Evolutionary conservation across 2,329 filamentous ascomycete genomes (phyloP).

Genomic region (Curvularia spicifera): DNA sequence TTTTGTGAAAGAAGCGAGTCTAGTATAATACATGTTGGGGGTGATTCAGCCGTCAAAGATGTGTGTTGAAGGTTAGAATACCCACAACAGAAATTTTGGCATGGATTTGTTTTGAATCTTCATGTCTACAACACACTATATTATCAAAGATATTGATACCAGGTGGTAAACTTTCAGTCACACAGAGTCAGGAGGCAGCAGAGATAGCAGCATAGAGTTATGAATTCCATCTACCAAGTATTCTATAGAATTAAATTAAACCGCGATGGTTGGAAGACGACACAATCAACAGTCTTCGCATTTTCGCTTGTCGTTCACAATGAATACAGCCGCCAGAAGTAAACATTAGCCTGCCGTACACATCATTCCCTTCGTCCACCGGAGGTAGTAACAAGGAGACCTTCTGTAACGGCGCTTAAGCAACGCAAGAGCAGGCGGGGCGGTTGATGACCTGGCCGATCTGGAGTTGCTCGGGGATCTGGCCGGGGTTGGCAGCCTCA

Average conservation of each 20-base stretch:
- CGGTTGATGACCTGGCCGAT: constrained; percentile 4
- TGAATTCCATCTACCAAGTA: neutral
- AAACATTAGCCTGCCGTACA: neutral
- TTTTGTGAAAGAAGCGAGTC: no score
- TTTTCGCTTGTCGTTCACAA: neutral
- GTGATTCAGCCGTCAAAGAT: no score
- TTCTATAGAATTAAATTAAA: neutral
- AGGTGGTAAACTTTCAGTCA: neutral
- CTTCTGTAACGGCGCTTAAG: neutral
- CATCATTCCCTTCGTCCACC: neutral
- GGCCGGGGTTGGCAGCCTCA: constrained; percentile 1
- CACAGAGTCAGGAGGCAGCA: neutral
- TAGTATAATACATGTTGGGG: no score
- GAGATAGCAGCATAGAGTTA: neutral
- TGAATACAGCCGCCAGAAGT: neutral
- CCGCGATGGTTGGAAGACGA: neutral
- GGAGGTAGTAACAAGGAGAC: neutral
- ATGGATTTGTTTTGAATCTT: neutral
- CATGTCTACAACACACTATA: no score
- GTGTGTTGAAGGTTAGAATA: neutral
- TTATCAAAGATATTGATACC: neutral
- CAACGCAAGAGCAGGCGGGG: neutral
- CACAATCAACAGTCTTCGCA: neutral
- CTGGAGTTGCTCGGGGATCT: neutral
- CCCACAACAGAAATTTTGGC: no score